Evolutionary conservation across 2,329 filamentous ascomycete genomes (phyloP).

Genomic region (Knoxdaviesia proteae): DNA sequence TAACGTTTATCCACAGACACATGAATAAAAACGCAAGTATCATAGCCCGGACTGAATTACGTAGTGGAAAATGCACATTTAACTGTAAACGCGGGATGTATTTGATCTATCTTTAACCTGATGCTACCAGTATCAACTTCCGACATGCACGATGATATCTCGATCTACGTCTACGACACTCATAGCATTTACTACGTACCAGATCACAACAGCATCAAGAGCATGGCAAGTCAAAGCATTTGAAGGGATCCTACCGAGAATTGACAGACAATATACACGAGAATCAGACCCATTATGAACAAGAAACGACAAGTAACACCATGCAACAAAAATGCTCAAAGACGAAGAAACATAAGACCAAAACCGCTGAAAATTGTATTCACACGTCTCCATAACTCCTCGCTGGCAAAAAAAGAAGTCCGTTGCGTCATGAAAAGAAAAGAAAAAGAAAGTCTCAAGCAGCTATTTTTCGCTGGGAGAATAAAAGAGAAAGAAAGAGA

Average conservation of each 20-base stretch:
- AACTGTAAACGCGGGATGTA: too few species aligned
- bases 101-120: too few species aligned
- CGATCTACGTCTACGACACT: too few species aligned
- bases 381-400: conserved; percentile 14
- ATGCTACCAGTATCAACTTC: too few species aligned
- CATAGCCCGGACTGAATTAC: too few species aligned
- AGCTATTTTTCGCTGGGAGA: neutral
- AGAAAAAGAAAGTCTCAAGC: neutral
- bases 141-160: too few species aligned
- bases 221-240: neutral
- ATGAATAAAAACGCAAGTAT: too few species aligned
- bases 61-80: too few species aligned
- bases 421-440: neutral
- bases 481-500: neutral
- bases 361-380: conserved; percentile 12
- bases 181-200: too few species aligned
- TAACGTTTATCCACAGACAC: too few species aligned
- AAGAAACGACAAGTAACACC: conserved; percentile 4
- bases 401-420: conserved; percentile 25
- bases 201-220: too few species aligned
- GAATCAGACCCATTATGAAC: neutral
- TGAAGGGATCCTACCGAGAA: neutral
- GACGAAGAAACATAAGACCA: conserved; percentile 4
- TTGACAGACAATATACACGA: neutral
- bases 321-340: conserved; percentile 3